phyloP scores from a whole-genome alignment of 768 basidiomycete genomes.

The Xerocomellus dryophilus region DNA sequence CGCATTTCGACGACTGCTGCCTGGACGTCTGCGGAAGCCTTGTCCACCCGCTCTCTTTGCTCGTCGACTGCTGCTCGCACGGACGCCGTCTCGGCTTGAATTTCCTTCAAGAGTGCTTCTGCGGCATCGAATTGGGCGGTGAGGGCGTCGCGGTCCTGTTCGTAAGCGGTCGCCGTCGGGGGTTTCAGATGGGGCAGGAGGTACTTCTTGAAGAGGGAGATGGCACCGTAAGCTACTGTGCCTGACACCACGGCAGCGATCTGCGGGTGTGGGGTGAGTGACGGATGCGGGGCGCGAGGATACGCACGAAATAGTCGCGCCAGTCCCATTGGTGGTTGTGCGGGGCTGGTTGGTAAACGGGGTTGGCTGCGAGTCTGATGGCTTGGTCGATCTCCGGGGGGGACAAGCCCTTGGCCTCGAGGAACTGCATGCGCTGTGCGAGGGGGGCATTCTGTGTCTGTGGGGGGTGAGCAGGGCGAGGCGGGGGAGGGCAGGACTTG shows the following conservation, averaged over 20 bases:
- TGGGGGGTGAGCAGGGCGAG: slow-evolving; percentile 1
- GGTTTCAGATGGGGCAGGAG: slow-evolving; percentile 88
- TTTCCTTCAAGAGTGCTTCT: slow-evolving; percentile 74
- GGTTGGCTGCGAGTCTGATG: slow-evolving; percentile 55
- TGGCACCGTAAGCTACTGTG: slow-evolving; percentile 73
- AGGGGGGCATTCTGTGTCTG: slow-evolving; percentile 78
- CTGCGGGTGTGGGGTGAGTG: slow-evolving; percentile 41
- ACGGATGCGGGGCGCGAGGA: not conserved
- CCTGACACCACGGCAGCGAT: slow-evolving; percentile 93
- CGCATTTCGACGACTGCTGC: slow-evolving; percentile 70
- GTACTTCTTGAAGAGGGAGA: slow-evolving; percentile 86
- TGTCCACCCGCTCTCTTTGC: slow-evolving; percentile 70
- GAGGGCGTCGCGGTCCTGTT: slow-evolving; percentile 80
- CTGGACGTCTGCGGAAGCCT: slow-evolving; percentile 70
- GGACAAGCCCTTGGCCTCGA: slow-evolving; percentile 92
- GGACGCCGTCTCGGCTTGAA: slow-evolving; percentile 72
- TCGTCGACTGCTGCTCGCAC: slow-evolving; percentile 72
- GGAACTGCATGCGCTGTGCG: slow-evolving; percentile 84
- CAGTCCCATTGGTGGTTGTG: slow-evolving; percentile 74
- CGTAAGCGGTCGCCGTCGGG: slow-evolving; percentile 83
- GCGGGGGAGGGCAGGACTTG: slow-evolving; percentile 24
- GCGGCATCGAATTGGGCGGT: slow-evolving; percentile 89
- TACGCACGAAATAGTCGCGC: slow-evolving; percentile 93
- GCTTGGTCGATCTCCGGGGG: slow-evolving; percentile 83
- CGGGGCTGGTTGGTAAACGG: slow-evolving; percentile 45